phyloP scores from a whole-genome alignment of 495 filamentous ascomycete genomes.

The Hypoxylon lenormandii region DNA sequence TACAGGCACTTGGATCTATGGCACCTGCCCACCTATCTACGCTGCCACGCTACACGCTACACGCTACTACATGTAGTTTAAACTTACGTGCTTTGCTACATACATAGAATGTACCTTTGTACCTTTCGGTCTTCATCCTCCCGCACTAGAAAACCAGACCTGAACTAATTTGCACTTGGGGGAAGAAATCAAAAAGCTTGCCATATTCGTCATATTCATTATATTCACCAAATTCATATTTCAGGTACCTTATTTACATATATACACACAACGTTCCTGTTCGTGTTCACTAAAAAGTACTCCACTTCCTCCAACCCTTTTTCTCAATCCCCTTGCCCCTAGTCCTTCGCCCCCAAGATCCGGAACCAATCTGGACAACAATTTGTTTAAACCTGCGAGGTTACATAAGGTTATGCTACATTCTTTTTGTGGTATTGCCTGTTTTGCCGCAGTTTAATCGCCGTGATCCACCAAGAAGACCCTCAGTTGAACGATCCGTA shows the following conservation, averaged over 20 bases:
- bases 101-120: constrained; percentile 12
- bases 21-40: constrained; percentile 16
- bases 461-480: constrained; percentile 17
- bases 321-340: not conserved
- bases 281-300: not conserved
- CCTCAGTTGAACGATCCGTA: constrained; percentile 26
- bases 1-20: not conserved
- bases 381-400: not conserved
- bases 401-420: constrained; percentile 2
- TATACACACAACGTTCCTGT: too few species aligned
- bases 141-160: too few species aligned
- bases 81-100: too few species aligned
- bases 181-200: too few species aligned
- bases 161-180: too few species aligned
- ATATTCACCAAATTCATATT: too few species aligned
- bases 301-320: constrained; percentile 32
- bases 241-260: too few species aligned
- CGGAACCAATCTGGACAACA: too few species aligned
- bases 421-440: constrained; percentile 6
- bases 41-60: not conserved
- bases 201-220: too few species aligned
- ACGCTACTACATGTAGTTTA: too few species aligned
- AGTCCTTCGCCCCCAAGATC: too few species aligned
- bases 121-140: not conserved
- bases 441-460: constrained; percentile 26